phyloP scores from a whole-genome alignment of 176 grass and related monocot species.

The Phragmites australis region DNA sequence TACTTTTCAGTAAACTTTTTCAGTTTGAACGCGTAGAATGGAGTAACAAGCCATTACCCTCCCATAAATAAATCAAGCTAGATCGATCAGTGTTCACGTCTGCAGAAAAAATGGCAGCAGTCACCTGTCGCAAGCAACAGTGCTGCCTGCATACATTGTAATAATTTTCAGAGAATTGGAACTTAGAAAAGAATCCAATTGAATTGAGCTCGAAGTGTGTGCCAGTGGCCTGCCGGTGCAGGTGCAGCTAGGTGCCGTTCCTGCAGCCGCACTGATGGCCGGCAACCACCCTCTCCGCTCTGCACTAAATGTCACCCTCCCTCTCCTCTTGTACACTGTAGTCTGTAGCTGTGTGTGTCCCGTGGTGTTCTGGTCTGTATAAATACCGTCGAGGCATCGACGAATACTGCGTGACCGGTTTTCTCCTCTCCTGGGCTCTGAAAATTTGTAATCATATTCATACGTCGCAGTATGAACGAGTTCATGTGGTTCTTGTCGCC shows the following conservation, averaged over 20 bases:
- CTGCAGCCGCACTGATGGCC: constrained; percentile 43
- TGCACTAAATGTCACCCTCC: constrained; percentile 28
- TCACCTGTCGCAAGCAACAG: not conserved
- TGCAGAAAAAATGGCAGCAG: not conserved
- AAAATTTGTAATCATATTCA: not conserved
- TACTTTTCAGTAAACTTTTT: too few relatives aligned
- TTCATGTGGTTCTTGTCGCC: constrained; percentile 55
- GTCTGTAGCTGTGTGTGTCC: constrained; percentile 9
- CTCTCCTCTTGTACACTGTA: not conserved
- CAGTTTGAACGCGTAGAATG: not conserved
- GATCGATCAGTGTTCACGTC: not conserved
- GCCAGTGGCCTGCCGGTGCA: constrained; percentile 11
- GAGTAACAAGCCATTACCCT: not conserved
- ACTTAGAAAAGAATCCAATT: not conserved
- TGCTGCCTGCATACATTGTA: not conserved
- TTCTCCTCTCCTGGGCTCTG: not conserved
- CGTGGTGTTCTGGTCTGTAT: not conserved
- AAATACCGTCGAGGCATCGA: constrained; percentile 18
- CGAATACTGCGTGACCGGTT: not conserved
- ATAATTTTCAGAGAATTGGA: not conserved
- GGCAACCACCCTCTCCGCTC: not conserved
- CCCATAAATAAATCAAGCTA: not conserved
- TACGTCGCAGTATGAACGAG: not conserved
- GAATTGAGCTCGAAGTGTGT: constrained; percentile 14
- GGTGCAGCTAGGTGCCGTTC: constrained; percentile 12